Evolutionary conservation across 2,329 filamentous ascomycete genomes (phyloP), one percentile per base, ranked within the genome.

Genomic region (Exophiala lecanii-corni): DNA sequence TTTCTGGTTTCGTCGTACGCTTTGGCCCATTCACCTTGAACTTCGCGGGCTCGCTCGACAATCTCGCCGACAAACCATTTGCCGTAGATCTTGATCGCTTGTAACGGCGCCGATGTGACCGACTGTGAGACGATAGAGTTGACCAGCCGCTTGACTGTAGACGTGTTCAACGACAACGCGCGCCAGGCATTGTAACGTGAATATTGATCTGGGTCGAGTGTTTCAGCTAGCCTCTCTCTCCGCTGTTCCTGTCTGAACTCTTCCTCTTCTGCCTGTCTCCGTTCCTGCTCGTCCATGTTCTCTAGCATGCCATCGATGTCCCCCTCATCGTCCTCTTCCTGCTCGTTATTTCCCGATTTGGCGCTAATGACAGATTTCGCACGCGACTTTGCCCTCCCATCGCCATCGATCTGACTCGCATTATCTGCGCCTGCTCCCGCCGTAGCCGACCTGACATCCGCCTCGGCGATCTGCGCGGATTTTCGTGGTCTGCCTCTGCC

Each of bases 111-210:
- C 19, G 74, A 71, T 1, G 80, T 80, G 4, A 84, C 79, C 35
- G 76, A 81, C 59, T 84, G 81, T 2, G 76, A 79, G 28, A 84
- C 72, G 1, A 79, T 81, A 58, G 81, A 78, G 55, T 84, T 84
- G 49, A 81, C 78, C 49, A 84, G 75, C 54, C 71, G 60, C 43
- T 71, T 70, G 10, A 75, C 63, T 1, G 69, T 71, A 38, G 71
- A 65, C 45, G 73, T 73, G 25, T 71, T 67, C 37, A 76, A 57
- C 51, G 45, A 51, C n/a, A 47, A 37, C 10, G 43, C 45, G 10
- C 52, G 47, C 41, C 44, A 53, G 18, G 48, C 43, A 21, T 49
- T 49, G 35, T 53, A 55, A 12, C 54, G 38, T n/a, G 49, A 43
- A 12, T 47, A 47, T 33, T 50, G 46, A 23, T 51, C 52, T 12